phyloP scores from a whole-genome alignment of 768 basidiomycete species.

The Obba rivulosa region DNA sequence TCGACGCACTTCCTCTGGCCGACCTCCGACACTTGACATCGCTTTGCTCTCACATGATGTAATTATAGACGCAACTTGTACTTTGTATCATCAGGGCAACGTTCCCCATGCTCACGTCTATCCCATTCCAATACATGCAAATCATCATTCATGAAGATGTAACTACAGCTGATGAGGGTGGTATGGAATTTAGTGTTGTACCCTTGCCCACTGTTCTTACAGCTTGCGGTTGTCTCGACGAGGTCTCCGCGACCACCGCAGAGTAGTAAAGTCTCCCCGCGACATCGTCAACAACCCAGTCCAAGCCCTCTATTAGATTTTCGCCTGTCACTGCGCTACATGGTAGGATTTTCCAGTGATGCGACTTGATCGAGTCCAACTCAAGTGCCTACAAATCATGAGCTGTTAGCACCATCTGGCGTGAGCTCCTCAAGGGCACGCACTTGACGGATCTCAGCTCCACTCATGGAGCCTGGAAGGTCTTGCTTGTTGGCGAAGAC shows the following conservation, averaged over 20 bases:
- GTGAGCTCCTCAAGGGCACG: slow-evolving; percentile 26
- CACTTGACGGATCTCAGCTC: slow-evolving; percentile 79
- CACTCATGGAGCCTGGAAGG: slow-evolving; percentile 79
- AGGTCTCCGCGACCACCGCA: slow-evolving; percentile 5
- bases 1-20: no score
- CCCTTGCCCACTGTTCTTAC: no score
- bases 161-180: no score
- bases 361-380: slow-evolving; percentile 76
- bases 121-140: no score
- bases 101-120: no score
- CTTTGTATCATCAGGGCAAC: no score
- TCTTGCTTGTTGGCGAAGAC: slow-evolving; percentile 99
- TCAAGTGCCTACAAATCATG: slow-evolving; percentile 58
- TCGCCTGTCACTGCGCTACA: slow-evolving; percentile 91
- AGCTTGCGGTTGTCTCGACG: neutral
- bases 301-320: slow-evolving; percentile 78
- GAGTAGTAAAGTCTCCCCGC: slow-evolving; percentile 80
- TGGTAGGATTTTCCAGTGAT: slow-evolving; percentile 84
- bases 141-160: no score
- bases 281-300: slow-evolving; percentile 90
- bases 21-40: no score
- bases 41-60: no score
- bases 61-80: no score
- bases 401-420: neutral
- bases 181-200: no score